Evolutionary conservation across 257 asterid species (phyloP).

Genomic region (Leptodermis oblonga): DNA sequence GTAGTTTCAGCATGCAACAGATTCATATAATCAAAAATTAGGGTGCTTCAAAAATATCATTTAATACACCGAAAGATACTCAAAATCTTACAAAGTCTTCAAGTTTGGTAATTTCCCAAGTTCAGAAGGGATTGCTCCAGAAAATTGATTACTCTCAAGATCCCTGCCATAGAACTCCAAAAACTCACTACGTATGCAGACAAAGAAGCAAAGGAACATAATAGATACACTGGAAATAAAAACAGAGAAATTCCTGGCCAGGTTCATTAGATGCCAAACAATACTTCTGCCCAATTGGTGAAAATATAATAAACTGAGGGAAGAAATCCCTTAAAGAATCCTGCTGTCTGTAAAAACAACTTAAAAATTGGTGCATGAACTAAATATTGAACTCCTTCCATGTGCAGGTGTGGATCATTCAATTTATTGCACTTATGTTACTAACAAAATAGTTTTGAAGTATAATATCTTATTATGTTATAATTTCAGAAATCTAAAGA

Average conservation of each 20-base stretch:
- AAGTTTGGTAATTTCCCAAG: slow-evolving; percentile 58
- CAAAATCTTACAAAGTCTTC: slow-evolving; percentile 56
- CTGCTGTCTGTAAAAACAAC: neutral
- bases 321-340: neutral
- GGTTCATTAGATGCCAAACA: neutral
- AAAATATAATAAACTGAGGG: neutral
- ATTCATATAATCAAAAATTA: slow-evolving; percentile 18
- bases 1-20: slow-evolving; percentile 28
- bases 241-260: neutral
- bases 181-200: neutral
- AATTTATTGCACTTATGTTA: neutral
- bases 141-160: slow-evolving; percentile 75
- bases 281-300: neutral
- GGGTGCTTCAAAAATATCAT: slow-evolving; percentile 3
- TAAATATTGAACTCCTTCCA: neutral
- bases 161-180: slow-evolving; percentile 41
- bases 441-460: neutral
- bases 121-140: slow-evolving; percentile 64
- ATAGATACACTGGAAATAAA: neutral
- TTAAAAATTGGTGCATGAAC: neutral
- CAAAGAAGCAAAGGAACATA: neutral
- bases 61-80: slow-evolving; percentile 10
- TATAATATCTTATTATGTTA: neutral
- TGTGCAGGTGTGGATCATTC: neutral
- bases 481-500: neutral